These are phyloP conservation scores for Gyrodon lividus DNA, from an alignment of 768 basidiomycete genomes.

Conservation along the genomic window DNA sequence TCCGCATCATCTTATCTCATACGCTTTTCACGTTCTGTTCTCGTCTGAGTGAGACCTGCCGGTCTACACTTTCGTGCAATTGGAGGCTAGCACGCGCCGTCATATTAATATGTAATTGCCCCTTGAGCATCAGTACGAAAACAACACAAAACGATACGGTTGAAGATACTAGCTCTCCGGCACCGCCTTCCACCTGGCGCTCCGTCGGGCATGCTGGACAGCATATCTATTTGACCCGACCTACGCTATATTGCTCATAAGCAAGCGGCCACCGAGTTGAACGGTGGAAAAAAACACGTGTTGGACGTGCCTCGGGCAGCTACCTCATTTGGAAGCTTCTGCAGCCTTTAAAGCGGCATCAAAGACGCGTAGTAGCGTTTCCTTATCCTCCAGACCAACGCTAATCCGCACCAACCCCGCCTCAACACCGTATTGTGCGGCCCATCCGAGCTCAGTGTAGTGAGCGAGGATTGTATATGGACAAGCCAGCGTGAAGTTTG, in stretches of 20 bases:
- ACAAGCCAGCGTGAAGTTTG: slow-evolving; percentile 93
- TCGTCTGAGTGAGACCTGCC: too few relatives aligned
- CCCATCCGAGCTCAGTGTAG: slow-evolving; percentile 89
- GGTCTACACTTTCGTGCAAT: too few relatives aligned
- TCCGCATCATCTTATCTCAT: too few relatives aligned
- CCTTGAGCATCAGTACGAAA: too few relatives aligned
- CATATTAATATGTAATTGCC: too few relatives aligned
- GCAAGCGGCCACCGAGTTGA: slow-evolving; percentile 1
- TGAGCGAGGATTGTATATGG: slow-evolving; percentile 94
- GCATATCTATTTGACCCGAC: neutral
- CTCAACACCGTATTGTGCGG: slow-evolving; percentile 83
- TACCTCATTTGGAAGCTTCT: slow-evolving; percentile 38
- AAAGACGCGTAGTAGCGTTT: slow-evolving; percentile 57
- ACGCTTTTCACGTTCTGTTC: too few relatives aligned
- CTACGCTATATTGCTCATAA: neutral
- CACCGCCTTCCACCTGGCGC: neutral
- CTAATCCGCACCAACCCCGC: slow-evolving; percentile 80
- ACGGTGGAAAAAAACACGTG: neutral
- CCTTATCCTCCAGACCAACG: slow-evolving; percentile 83
- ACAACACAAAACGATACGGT: neutral
- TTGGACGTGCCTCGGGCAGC: neutral
- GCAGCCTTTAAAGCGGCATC: slow-evolving; percentile 69
- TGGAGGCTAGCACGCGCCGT: too few relatives aligned
- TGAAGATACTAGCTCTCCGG: neutral
- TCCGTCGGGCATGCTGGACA: neutral